Base-by-base conservation (phyloP, 2,329 filamentous ascomycete species). In the Cytospora piceae region DNA sequence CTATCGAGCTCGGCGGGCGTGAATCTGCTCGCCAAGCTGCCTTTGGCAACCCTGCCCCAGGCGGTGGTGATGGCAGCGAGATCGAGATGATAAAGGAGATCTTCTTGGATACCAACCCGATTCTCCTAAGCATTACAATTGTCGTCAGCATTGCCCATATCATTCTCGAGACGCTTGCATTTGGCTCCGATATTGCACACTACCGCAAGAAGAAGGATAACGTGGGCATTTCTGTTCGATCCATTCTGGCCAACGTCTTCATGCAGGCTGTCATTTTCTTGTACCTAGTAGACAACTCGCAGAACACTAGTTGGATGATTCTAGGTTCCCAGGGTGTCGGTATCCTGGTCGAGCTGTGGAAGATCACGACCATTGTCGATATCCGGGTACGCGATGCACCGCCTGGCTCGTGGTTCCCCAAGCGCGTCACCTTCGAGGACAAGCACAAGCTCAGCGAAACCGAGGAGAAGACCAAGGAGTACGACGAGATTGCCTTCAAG, bases 131-230 rank as follows among this genome's bases (percentile, higher is more conserved):
- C 31, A 89, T 96, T 37, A 99, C 95, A 0, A 88, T 88, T 31
- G 77, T 96, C 11, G 95, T 96, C 71, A 94, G 88, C 69, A 85
- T 99, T 65, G 84, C 95, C 49, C 95, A 99, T 80, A 93, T 97
- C 85, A 82, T 99, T 71, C 94, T 99, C 69, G 95, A 99, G 79
- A 94, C 91, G 74, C 86, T 99, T 39, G 95, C 95, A 1, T 99
- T 99, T 82, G 97, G 96, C 74, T 97, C 91, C 75, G 95, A 99
- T 76, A 97, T 99, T 76, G 88, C 93, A 58, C 95, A 99, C 79
- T 99, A 95, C 87, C 92, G 94, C 75, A 97, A 98, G 83, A 99
- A 99, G 90, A 99, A 99, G 84, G 96, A 98, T 81, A 95, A 97
- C 66, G 91, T 99, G 32, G 95, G 95, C 69, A 96, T 97, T 55